Evolutionary conservation across 495 filamentous ascomycete genomes (phyloP).

Genomic region (Xylaria acuta): DNA sequence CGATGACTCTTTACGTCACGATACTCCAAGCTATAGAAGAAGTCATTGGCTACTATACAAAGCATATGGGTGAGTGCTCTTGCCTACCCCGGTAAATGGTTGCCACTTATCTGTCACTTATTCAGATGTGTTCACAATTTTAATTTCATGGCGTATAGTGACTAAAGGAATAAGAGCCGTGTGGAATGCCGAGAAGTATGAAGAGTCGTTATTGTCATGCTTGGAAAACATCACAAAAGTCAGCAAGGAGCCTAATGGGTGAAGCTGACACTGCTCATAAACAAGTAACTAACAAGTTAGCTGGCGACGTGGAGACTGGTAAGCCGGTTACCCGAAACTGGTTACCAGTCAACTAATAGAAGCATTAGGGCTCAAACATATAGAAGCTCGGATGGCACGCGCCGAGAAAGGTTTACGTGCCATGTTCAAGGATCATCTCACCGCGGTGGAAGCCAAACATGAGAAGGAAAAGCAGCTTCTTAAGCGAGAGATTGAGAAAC

Average conservation of each 20-base stretch:
- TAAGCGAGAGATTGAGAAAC: not conserved
- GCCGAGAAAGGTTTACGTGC: not conserved
- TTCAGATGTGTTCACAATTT: too few relatives aligned
- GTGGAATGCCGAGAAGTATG: not conserved
- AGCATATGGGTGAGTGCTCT: slow-evolving; percentile 10
- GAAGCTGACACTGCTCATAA: slow-evolving; percentile 4
- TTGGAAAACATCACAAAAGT: not conserved
- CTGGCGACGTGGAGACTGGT: not conserved
- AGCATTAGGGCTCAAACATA: not conserved
- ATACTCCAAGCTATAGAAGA: slow-evolving; percentile 15
- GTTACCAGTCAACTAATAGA: not conserved
- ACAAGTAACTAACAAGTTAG: not conserved
- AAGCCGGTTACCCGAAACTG: not conserved
- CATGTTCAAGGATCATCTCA: slow-evolving; percentile 11
- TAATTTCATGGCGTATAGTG: not conserved
- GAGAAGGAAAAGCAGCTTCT: slow-evolving; percentile 17
- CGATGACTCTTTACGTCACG: slow-evolving; percentile 6
- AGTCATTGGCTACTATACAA: slow-evolving; percentile 10
- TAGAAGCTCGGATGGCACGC: not conserved
- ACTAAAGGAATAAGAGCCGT: not conserved
- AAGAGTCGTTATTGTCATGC: not conserved
- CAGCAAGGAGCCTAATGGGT: not conserved
- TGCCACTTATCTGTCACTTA: not conserved
- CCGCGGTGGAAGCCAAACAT: slow-evolving; percentile 4
- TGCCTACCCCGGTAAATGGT: not conserved